Evolutionary conservation across 116 monocot genomes (phyloP), one percentile per base, ranked within the genome.

Genomic region (Zostera marina): DNA sequence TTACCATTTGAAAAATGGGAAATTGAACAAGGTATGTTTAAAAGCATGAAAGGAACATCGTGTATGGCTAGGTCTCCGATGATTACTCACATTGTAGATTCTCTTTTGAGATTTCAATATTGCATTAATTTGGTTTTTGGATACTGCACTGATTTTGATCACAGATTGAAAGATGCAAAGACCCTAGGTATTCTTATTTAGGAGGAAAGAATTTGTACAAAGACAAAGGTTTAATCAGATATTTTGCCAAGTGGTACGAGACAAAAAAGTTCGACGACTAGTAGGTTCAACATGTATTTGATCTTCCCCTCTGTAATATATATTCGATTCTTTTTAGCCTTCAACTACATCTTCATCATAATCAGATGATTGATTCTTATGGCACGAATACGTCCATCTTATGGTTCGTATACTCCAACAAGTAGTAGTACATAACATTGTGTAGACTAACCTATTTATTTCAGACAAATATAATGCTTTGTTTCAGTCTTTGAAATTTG

Each of bases 1-100:
- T 3, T 98, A 98, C 62, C 63, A 88, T 62, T 72, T 98, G 74
- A 78, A 64, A 76, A 59, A 78, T 58, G 96, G 96, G 12, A 98
- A 86, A 74, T 81, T 98, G 70, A 58, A 13, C 68, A 89, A 86
- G 89, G 96, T 85, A 71, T 0, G 32, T 5, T 32, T 3, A 32
- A 32, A 32, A 32, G 32, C 4, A 32, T 32, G 32, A 32, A 32
- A 32, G 49, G 20, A 51, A 19, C 49, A 9, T 49, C 49, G 20
- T 51, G 14, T 9, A 51, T 21, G n/a, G n/a, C n/a, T n/a, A n/a
- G n/a, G n/a, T n/a, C n/a, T n/a, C n/a, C n/a, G n/a, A n/a, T n/a
- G n/a, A n/a, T n/a, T n/a, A n/a, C n/a, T n/a, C 56, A 16, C 39
- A 38, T 3, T 8, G 32, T 32, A 32, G 32, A 32, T 20, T 49